phyloP scores from a whole-genome alignment of 257 asterid species.

The Ajuga chamaepitys region DNA sequence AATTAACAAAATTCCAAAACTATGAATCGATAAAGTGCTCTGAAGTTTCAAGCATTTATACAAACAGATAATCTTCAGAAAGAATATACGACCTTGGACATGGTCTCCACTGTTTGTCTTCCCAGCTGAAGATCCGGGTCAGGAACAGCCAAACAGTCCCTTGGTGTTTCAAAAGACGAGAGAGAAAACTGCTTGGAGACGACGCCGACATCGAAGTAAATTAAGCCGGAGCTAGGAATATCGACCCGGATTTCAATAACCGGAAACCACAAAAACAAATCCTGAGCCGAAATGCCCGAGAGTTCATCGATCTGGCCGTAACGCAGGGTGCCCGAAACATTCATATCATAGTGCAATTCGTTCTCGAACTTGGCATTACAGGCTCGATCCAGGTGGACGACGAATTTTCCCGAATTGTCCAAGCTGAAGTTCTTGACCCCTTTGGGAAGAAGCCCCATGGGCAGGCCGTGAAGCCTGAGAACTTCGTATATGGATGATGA shows the following conservation, averaged over 20 bases:
- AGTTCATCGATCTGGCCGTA: constrained; percentile 40
- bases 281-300: constrained; percentile 45
- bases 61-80: neutral
- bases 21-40: neutral
- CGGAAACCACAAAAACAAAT: constrained; percentile 50
- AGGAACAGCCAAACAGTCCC: constrained; percentile 35
- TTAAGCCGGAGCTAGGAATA: constrained; percentile 39
- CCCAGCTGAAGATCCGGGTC: constrained; percentile 18
- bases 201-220: constrained; percentile 44
- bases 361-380: constrained; percentile 47
- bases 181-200: constrained; percentile 47
- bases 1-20: neutral
- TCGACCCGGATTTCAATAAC: constrained; percentile 44
- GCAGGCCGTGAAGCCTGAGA: constrained; percentile 36
- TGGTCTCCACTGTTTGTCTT: neutral
- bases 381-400: constrained; percentile 36
- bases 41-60: neutral
- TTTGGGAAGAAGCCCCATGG: constrained; percentile 43
- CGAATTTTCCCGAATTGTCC: constrained; percentile 33
- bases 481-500: constrained; percentile 41
- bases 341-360: constrained; percentile 35
- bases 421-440: constrained; percentile 35
- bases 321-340: constrained; percentile 28
- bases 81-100: constrained; percentile 23
- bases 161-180: constrained; percentile 43